Percentiles rank a stretch among this genome's conserved stretches.
Conservation (phyloP, 257 asterid species). For the Anisodus tanguticus region DNA sequence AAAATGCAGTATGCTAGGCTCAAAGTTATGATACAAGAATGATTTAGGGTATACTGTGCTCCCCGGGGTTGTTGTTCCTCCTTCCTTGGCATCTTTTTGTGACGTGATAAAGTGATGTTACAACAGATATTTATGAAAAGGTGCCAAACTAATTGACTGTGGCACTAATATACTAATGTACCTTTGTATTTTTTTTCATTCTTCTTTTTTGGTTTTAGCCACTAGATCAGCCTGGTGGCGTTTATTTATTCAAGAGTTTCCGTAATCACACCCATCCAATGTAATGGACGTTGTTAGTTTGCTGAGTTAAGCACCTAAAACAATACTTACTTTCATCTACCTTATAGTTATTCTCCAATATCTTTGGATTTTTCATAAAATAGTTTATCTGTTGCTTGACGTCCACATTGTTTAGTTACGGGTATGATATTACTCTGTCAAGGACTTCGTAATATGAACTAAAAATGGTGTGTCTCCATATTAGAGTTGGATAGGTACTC, state of each 20-base stretch:
- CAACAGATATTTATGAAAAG: background rate
- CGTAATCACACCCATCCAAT: background rate
- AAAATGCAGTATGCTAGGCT: background rate
- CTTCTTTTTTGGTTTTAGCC: background rate
- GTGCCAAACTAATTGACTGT: no score
- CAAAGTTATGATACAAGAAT: background rate
- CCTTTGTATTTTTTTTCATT: background rate
- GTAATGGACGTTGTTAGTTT: background rate
- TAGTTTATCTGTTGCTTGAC: background rate
- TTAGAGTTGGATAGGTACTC: background rate
- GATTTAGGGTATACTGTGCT: background rate
- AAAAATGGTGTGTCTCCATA: background rate
- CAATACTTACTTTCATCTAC: background rate
- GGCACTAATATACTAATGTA: background rate
- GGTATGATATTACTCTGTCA: background rate
- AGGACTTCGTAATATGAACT: background rate
- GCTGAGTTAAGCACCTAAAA: background rate
- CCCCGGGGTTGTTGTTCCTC: background rate
- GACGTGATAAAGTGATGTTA: background rate
- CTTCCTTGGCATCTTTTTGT: background rate
- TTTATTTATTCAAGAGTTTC: background rate
- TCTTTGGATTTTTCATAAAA: background rate
- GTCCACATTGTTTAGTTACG: background rate
- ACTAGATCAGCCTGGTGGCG: background rate
- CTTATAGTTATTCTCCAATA: background rate